These are phyloP conservation scores for Casuarina cunninghamiana DNA, from an alignment of 306 rosid genomes.

Conservation along the genomic window DNA sequence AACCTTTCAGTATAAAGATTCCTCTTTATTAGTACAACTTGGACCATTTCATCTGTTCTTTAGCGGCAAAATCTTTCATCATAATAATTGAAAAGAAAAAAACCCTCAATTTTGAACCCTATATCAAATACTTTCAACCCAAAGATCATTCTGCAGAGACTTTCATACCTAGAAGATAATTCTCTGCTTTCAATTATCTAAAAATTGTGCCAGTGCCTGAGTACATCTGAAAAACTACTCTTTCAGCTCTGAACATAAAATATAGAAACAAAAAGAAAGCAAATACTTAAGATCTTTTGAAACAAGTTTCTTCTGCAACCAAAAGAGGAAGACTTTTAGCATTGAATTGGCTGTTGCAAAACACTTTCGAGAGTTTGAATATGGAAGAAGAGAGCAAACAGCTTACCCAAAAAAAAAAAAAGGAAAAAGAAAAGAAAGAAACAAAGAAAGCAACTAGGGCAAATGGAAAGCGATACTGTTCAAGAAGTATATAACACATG, in stretches of 20 bases:
- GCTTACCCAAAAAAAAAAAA: not conserved
- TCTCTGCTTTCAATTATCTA: not conserved
- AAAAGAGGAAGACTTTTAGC: not conserved
- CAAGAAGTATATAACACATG: not conserved
- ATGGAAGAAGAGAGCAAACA: constrained; percentile 32
- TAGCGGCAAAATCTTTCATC: not conserved
- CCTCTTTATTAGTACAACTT: not conserved
- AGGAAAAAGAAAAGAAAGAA: not conserved
- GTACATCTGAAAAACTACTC: not conserved
- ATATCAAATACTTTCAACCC: not conserved
- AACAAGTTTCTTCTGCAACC: constrained; percentile 4
- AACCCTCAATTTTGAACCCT: not conserved
- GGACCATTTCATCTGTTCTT: not conserved
- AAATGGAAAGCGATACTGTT: constrained; percentile 10
- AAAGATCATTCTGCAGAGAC: too few relatives aligned
- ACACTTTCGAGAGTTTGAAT: not conserved
- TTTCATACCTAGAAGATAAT: not conserved
- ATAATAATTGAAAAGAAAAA: not conserved
- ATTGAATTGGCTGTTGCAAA: constrained; percentile 23
- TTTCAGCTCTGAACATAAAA: not conserved
- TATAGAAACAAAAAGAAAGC: not conserved
- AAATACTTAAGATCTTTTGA: constrained; percentile 12
- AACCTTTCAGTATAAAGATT: not conserved
- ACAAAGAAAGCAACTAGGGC: constrained; percentile 25
- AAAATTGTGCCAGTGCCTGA: not conserved